Base-by-base conservation (phyloP, 2,329 filamentous ascomycete species). In the Sordariomycetes sp. region DNA sequence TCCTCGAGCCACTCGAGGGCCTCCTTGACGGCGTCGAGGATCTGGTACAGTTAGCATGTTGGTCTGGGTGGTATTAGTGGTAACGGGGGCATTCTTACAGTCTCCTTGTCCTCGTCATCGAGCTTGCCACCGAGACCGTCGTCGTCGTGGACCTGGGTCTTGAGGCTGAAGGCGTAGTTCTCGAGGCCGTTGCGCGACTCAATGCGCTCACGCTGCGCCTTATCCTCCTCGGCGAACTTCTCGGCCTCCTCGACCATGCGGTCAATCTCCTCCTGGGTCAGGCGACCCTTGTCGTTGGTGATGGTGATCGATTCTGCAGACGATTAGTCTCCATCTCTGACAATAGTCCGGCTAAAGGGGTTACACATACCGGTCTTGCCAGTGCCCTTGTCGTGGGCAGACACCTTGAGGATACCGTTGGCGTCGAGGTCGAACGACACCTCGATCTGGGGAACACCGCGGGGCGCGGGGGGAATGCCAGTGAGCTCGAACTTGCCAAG, bases 201-300 rank as follows among this genome's bases (percentile, higher is more conserved):
- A 66, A 99, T 96, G 77, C 91, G 91, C 79, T 94, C 89, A 71
- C 90, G 90, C 68, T 89, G 95, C 62, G 91, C 91, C 85, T 97
- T 97, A 80, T 99, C 94, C 77, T 97, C 94, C 74, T 99, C 94
- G 69, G 94, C 94, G 72, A 91, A 97, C 78, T 96, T 89, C 84
- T 97, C 94, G 61, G 94, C 94, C 77, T 99, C 94, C 65, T 87
- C 85, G 62, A 99, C 90, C 94, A 99, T 99, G 74, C 94, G 94
- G 74, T 97, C 92, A 66, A 99, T 99, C 75, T 99, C 94, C 65
- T 99, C 94, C 68, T 87, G 87, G 66, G 87, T 90, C 56, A 99
- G 86, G 72, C 94, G 92, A 65, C 94, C 94, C 86, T 97, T 97
- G 78, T 99, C 94, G 78, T 99, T 97, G 77, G 88, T 97, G 72